Base-by-base conservation (phyloP, 2,329 filamentous ascomycete genomes). In the Zymoseptoria brevis region DNA sequence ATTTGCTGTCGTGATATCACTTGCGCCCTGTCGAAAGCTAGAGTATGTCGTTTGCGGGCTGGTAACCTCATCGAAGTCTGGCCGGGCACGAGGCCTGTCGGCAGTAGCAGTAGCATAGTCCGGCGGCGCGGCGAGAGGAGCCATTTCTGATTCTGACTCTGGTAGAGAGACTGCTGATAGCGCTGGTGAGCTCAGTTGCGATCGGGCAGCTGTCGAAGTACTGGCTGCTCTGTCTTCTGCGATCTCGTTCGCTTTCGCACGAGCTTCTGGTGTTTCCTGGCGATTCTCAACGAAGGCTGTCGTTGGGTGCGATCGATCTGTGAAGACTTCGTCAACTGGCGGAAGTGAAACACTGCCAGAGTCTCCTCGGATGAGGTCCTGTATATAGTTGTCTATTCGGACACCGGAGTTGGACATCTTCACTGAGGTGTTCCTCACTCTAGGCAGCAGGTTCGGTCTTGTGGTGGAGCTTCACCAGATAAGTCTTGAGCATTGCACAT, bases 271-370 rank as follows among this genome's bases (percentile, higher is more conserved):
- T 30, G 57, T 52, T 2, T 58, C 50, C n/a, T 66, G 35, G 4
- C 60, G 57, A 22, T 63, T 54, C 50, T 67, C 61, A 9, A 65
- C 59, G 56, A 62, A 61, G n/a, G 53, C 60, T 3, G 66, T 59
- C 35, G 60, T 56, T 26, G 62, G 60, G 52, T 61, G 56, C 4
- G 57, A 26, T 53, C 64, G 61, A n/a, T 58, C 58, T 11, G 57
- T 55, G 50, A 67, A 67, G 57, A 68, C 67, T 9, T 65, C 66
- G 57, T 69, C 66, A n/a, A 60, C 58, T 16, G 66, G 65, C n/a
- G 60, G 60, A 19, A 60, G 51, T 8, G 64, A 64, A 6, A 62
- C 62, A 9, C 51, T 52, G 49, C 64, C 64, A 8, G 60, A 60
- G 19, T 59, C 62, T 11, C 55, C 56, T 13, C 55, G 58, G 54